Conservation (phyloP, 441 rosid species). For the Croton setiger region DNA sequence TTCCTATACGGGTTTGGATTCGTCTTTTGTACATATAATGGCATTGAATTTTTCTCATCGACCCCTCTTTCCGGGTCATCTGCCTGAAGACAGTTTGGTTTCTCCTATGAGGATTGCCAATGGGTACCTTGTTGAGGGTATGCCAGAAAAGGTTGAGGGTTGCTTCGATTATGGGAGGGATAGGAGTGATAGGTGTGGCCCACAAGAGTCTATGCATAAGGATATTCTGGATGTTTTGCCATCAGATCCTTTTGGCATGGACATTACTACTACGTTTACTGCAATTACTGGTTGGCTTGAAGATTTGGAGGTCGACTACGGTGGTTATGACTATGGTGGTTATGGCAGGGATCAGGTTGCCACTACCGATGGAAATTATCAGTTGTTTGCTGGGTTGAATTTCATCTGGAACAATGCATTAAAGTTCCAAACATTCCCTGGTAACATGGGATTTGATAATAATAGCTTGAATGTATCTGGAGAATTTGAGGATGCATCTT, state of each 20-base stretch:
- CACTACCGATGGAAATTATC: constrained; percentile 42
- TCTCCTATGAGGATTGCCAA: constrained; percentile 61
- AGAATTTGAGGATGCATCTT: constrained; percentile 20
- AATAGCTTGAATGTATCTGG: constrained; percentile 21
- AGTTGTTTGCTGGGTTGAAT: constrained; percentile 75
- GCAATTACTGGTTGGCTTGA: constrained; percentile 88
- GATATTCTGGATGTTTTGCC: constrained; percentile 92
- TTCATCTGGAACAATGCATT: constrained; percentile 77
- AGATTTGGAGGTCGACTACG: constrained; percentile 73
- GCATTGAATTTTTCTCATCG: constrained; percentile 84
- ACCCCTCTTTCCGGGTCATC: constrained; percentile 52
- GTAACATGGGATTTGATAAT: constrained; percentile 30
- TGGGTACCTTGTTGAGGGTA: constrained; percentile 53
- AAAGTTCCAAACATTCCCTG: constrained; percentile 59
- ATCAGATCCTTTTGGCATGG: constrained; percentile 97
- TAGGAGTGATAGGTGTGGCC: constrained; percentile 34
- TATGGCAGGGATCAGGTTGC: constrained; percentile 39
- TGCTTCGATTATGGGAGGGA: constrained; percentile 66
- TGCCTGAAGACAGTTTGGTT: constrained; percentile 66
- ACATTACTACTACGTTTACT: constrained; percentile 69
- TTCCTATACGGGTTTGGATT: constrained; percentile 18
- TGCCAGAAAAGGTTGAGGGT: constrained; percentile 45
- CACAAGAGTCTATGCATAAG: constrained; percentile 62
- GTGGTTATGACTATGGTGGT: constrained; percentile 39
- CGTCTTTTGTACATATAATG: constrained; percentile 39